Conservation (phyloP, 257 asterid genomes). For the Thymus quinquecostatus region DNA sequence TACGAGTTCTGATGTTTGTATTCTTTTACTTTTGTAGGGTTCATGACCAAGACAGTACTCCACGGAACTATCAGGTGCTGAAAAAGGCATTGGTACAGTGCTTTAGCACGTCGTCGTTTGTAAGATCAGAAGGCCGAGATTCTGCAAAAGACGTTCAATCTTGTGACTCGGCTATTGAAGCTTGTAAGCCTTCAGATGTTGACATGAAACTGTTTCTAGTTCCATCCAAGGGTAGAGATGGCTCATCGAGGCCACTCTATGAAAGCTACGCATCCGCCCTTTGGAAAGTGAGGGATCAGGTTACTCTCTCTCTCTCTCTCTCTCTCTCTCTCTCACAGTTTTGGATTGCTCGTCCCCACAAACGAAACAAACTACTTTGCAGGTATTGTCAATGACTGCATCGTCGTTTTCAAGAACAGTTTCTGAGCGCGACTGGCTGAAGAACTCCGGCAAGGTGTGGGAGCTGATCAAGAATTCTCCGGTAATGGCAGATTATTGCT, state of each 20-base stretch:
- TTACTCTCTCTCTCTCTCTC: conserved; percentile 37
- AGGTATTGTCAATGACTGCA: conserved; percentile 76
- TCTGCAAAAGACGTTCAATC: conserved; percentile 37
- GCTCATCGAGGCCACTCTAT: conserved; percentile 47
- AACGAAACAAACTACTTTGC: conserved; percentile 16
- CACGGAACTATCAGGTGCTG: conserved; percentile 44
- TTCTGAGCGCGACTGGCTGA: conserved; percentile 96
- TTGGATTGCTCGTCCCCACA: background rate
- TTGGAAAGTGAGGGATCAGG: conserved; percentile 87
- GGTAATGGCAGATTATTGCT: conserved; percentile 63
- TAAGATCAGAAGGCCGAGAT: conserved; percentile 52
- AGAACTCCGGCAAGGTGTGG: conserved; percentile 95
- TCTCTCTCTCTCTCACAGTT: background rate
- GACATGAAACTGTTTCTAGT: conserved; percentile 60
- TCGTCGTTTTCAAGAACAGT: conserved; percentile 76
- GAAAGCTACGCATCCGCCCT: conserved; percentile 65
- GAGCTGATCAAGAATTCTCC: conserved; percentile 73
- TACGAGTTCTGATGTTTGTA: background rate
- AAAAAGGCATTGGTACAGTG: conserved; percentile 57
- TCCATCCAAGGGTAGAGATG: conserved; percentile 64
- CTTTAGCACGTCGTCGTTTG: conserved; percentile 57
- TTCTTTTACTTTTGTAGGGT: conserved; percentile 45
- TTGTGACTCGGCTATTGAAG: conserved; percentile 23
- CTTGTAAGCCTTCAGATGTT: conserved; percentile 37
- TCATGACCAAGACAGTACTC: conserved; percentile 57